A percentile compares a stretch with the other conserved stretches of the same genome.
Conservation (phyloP, 768 basidiomycete genomes). For the Psilocybe subaeruginosa region DNA sequence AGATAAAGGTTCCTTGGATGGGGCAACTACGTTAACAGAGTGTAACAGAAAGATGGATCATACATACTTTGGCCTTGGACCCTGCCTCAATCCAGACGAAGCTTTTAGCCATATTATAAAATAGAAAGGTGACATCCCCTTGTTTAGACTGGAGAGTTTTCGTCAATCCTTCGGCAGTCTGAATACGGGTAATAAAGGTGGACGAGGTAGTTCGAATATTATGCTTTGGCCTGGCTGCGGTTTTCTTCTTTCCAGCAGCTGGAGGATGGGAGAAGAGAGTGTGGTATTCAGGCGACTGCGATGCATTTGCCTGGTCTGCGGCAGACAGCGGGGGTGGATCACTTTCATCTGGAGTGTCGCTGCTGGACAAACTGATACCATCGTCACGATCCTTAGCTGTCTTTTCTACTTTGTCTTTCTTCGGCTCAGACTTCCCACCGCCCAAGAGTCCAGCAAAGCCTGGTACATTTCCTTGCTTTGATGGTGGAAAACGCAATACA, state of each 20-base stretch:
- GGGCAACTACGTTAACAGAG: slow-evolving; percentile 10
- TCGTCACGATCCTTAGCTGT: slow-evolving; percentile 58
- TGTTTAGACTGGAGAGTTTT: slow-evolving; percentile 75
- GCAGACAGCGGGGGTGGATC: slow-evolving; percentile 38
- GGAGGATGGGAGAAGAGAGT: slow-evolving; percentile 62
- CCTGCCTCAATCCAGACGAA: slow-evolving; percentile 88
- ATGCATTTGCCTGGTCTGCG: slow-evolving; percentile 42
- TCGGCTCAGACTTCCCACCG: slow-evolving; percentile 66
- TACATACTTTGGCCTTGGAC: slow-evolving; percentile 76
- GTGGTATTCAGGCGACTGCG: slow-evolving; percentile 47
- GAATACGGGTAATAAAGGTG: slow-evolving; percentile 88
- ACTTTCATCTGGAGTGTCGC: slow-evolving; percentile 72
- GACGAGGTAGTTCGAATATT: slow-evolving; percentile 91
- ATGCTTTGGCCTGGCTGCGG: slow-evolving; percentile 76
- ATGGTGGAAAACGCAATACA: slow-evolving; percentile 61
- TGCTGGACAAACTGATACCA: slow-evolving; percentile 79
- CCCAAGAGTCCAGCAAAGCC: slow-evolving; percentile 72
- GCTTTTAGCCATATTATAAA: slow-evolving; percentile 86
- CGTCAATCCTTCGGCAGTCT: slow-evolving; percentile 76
- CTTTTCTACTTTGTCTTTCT: slow-evolving; percentile 60
- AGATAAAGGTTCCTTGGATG: slow-evolving; percentile 77
- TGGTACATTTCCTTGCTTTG: slow-evolving; percentile 56
- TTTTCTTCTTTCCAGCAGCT: slow-evolving; percentile 62
- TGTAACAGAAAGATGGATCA: background rate
- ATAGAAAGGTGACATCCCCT: slow-evolving; percentile 85